These are phyloP conservation scores for Fusarium redolens DNA, from an alignment of 2,329 filamentous ascomycete species.

Conservation along the genomic window DNA sequence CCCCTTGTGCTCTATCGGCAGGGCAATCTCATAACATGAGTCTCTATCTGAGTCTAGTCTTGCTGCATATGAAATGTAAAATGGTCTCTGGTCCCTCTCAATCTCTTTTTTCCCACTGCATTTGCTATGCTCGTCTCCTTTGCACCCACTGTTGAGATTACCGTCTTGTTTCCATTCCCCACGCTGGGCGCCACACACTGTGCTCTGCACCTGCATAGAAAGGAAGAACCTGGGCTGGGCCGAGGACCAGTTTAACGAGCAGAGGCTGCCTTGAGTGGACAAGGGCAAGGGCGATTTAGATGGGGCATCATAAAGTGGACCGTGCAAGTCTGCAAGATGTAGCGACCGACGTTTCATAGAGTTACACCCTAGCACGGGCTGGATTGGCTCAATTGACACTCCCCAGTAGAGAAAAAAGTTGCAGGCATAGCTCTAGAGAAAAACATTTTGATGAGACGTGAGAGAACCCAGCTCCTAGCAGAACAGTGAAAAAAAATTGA, in stretches of 20 bases:
- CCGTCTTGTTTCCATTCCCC: constrained; percentile 48
- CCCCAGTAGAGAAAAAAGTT: constrained; percentile 9
- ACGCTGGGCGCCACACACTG: constrained; percentile 42
- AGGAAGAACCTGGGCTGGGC: constrained; percentile 39
- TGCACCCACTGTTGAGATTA: constrained; percentile 42
- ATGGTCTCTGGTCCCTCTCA: constrained; percentile 13
- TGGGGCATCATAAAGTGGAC: constrained; percentile 25
- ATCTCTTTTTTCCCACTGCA: constrained; percentile 15
- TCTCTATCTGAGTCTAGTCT: constrained; percentile 18
- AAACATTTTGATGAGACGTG: not conserved
- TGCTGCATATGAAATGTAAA: not conserved
- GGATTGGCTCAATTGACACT: constrained; percentile 16
- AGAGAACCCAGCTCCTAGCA: constrained; percentile 1
- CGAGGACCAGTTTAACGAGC: constrained; percentile 39
- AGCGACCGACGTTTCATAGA: constrained; percentile 41
- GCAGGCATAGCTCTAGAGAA: constrained; percentile 6
- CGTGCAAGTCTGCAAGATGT: constrained; percentile 34
- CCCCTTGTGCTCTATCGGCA: constrained; percentile 11
- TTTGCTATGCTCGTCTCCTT: constrained; percentile 18
- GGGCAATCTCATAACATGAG: constrained; percentile 14
- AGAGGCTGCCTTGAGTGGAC: constrained; percentile 24
- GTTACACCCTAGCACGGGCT: constrained; percentile 30
- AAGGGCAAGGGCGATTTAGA: constrained; percentile 37
- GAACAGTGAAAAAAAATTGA: constrained; percentile 25
- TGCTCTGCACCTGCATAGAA: constrained; percentile 42